Evolutionary conservation across 768 basidiomycete species (phyloP).

Genomic region (Naganishia antarctica): DNA sequence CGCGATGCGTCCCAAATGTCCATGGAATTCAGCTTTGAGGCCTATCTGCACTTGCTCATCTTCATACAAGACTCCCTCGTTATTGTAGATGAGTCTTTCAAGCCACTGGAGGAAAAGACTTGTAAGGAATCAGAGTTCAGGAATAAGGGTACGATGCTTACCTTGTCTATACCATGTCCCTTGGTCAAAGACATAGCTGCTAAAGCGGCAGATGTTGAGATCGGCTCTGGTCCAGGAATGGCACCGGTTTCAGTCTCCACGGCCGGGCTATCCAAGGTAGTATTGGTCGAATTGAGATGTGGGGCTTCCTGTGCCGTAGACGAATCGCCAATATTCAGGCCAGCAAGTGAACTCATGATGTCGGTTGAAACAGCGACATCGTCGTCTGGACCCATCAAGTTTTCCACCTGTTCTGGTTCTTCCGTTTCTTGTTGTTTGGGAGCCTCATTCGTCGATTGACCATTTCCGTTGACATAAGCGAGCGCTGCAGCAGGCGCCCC

Average conservation of each 20-base stretch:
- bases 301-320: slow-evolving; percentile 41
- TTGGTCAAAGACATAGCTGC: slow-evolving; percentile 55
- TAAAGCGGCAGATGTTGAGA: slow-evolving; percentile 26
- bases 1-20: slow-evolving; percentile 86
- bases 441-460: slow-evolving; percentile 29
- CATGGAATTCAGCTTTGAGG: slow-evolving; percentile 92
- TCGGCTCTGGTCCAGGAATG: not conserved
- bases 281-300: slow-evolving; percentile 28
- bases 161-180: slow-evolving; percentile 65
- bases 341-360: slow-evolving; percentile 69
- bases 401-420: slow-evolving; percentile 40
- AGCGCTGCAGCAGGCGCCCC: slow-evolving; percentile 31
- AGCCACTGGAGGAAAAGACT: slow-evolving; percentile 61
- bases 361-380: slow-evolving; percentile 53
- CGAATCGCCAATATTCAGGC: slow-evolving; percentile 59
- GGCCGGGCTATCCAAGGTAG: slow-evolving; percentile 1
- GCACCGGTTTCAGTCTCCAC: not conserved
- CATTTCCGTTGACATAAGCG: slow-evolving; percentile 1
- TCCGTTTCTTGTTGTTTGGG: slow-evolving; percentile 37
- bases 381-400: slow-evolving; percentile 48
- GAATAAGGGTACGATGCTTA: too few species aligned
- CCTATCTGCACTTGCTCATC: slow-evolving; percentile 93
- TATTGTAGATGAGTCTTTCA: slow-evolving; percentile 68
- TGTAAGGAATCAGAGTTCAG: too few species aligned
- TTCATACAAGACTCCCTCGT: slow-evolving; percentile 90